Evolutionary conservation across 345 rosid genomes (phyloP), one percentile per base, ranked within the genome.

Genomic region (Carallia pectinifolia): DNA sequence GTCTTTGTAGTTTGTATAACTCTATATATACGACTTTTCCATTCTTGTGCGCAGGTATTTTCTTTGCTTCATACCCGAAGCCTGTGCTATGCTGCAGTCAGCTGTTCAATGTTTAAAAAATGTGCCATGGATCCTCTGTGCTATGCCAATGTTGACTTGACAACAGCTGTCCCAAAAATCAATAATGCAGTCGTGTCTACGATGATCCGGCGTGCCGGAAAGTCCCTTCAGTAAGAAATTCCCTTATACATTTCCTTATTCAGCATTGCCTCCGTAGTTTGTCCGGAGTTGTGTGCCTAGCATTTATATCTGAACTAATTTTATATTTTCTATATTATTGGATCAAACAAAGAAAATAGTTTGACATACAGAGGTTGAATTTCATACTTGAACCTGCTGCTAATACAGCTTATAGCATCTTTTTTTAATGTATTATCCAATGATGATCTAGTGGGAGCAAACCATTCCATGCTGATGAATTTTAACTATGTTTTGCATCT

Each of bases 1-100:
- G 34, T 33, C 10, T 34, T 59, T 10, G 36, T 58, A 4, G 7
- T 34, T 59, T 10, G 36, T 58, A 4, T 27, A 10, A 63, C 31
- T 37, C 29, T 29, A 10, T 4, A 27, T 5, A 27, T 5, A 27
- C 1, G 40, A 6, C 29, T 38, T 44, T 48, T 29, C 54, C 16
- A 4, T 40, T 30, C 5, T 37, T 36, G 27, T 52, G 6, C 40
- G 58, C 76, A 90, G 95, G 93, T 92, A 13, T 89, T 93, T 74
- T 89, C 97, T 12, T 86, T 90, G 93, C 89, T 93, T 58, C 97
- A 93, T 82, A 79, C 93, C 0, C 91, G 85, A 79, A 90, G 95
- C 82, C 77, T 89, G 62, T 86, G 93, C 80, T 85, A 87, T 71
- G 90, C 81, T 33, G 87, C 91, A 6, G 98, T 86, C 5, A 77